Evolutionary conservation across 441 rosid species (phyloP).

Genomic region (Manihot esculenta): DNA sequence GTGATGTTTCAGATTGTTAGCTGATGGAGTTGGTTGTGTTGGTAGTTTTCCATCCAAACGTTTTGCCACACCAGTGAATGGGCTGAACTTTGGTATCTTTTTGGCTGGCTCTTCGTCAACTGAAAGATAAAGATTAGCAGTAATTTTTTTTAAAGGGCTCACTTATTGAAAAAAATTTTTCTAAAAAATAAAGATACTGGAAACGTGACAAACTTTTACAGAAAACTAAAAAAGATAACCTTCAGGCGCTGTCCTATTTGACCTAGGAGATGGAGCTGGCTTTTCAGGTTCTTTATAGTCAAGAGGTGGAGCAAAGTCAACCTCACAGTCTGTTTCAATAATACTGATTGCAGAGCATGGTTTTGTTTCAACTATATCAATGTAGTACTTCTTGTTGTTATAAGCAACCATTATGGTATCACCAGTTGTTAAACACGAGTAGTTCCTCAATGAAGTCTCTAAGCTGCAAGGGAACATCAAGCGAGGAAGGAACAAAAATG

Average conservation of each 20-base stretch:
- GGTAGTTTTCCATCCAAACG: constrained; percentile 55
- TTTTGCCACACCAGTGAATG: constrained; percentile 55
- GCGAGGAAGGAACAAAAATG: neutral
- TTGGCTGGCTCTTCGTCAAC: constrained; percentile 43
- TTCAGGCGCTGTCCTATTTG: constrained; percentile 42
- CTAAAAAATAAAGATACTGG: neutral
- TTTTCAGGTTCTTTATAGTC: constrained; percentile 81
- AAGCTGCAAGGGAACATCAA: constrained; percentile 43
- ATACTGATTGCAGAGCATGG: constrained; percentile 80
- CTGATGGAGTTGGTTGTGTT: constrained; percentile 24
- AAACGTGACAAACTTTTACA: constrained; percentile 2
- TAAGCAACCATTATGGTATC: constrained; percentile 93
- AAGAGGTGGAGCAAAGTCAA: constrained; percentile 85
- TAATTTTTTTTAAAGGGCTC: too few relatives aligned
- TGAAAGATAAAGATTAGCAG: constrained; percentile 18
- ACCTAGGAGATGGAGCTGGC: constrained; percentile 32
- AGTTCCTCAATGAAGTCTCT: constrained; percentile 84
- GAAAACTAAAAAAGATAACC: constrained; percentile 33
- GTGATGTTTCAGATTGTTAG: constrained; percentile 23
- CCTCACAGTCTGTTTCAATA: constrained; percentile 94
- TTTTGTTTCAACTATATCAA: constrained; percentile 75
- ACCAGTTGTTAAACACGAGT: constrained; percentile 84
- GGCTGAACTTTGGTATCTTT: constrained; percentile 45
- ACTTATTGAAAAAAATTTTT: too few relatives aligned
- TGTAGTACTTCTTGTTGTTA: constrained; percentile 78